Evolutionary conservation across 805 yeast species (phyloP), one percentile per base, ranked within the genome.

Genomic region (Yarrowia bubula): DNA sequence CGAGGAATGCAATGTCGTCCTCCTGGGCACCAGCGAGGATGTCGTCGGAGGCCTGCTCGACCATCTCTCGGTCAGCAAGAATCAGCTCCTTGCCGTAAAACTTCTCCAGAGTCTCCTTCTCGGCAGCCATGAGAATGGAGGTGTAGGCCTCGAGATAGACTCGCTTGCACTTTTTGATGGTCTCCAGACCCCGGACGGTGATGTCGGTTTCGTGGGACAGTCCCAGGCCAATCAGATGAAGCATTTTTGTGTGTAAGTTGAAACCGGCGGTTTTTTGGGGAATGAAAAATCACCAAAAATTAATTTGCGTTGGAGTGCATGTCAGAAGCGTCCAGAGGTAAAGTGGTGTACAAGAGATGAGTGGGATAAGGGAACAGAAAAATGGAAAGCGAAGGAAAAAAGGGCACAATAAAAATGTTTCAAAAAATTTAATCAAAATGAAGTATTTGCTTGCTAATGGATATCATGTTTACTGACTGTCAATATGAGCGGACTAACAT

Each of bases 101-200:
- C 70, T 83, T 82, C 74, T 92, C 98, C 13, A 93, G 78, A 5
- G 87, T 83, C 67, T 80, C 84, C 73, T 85, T 79, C 68, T 88
- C 85, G 2, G 98, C 96, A 11, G 96, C 92, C 98, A 95, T 93
- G 66, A 95, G 79, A 68, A 93, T 93, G 43, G 96, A 89, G 3
- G 99, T 93, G 76, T 93, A 93, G 2, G 96, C 98, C 78, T 93
- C 99, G 65, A 95, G 79, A 71, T 93, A 93, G n/a, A 93, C 96
- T 46, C 97, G 81, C 72, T 88, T 86, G 77, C 98, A 92, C 74
- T 81, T 83, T 71, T 83, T 87, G 65, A 95, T 92, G 3, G 87
- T 84, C 72, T 93, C 92, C 33, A 95, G 80, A 1, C 99, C 99
- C 71, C 98, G 87, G 14, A 93, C 97, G 0, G 98, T 92, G 72